These are phyloP conservation scores for Ceratocystis huliohia DNA, from an alignment of 2,329 filamentous ascomycete genomes.

Conservation along the genomic window DNA sequence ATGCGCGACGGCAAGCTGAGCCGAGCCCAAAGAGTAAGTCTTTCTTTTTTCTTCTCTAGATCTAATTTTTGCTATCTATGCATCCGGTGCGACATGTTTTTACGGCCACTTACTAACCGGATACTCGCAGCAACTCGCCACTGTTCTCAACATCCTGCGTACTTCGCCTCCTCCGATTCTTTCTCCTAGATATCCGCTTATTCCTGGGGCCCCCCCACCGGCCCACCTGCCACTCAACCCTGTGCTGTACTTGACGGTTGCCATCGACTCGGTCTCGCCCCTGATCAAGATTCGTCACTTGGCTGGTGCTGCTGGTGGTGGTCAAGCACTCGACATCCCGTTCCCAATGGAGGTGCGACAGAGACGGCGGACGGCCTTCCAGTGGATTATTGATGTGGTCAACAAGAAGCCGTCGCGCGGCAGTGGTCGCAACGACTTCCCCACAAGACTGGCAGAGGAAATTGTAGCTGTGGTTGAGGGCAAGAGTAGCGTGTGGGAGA, in stretches of 20 bases:
- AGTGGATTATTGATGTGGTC: constrained; percentile 81
- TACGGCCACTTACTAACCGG: neutral
- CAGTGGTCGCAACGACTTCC: constrained; percentile 59
- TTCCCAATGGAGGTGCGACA: constrained; percentile 62
- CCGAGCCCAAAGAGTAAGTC: constrained; percentile 69
- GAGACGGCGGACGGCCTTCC: constrained; percentile 63
- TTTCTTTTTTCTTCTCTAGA: neutral
- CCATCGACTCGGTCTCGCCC: constrained; percentile 85
- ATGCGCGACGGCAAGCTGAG: constrained; percentile 89
- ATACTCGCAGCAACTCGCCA: constrained; percentile 60
- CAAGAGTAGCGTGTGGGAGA: constrained; percentile 71
- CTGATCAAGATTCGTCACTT: constrained; percentile 67
- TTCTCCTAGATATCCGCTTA: constrained; percentile 56
- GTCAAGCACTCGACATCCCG: constrained; percentile 69
- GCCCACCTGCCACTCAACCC: constrained; percentile 78
- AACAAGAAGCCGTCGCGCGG: constrained; percentile 62
- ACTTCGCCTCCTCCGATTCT: constrained; percentile 68
- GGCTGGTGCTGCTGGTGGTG: constrained; percentile 73
- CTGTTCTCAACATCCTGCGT: constrained; percentile 72
- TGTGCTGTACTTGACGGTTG: constrained; percentile 74
- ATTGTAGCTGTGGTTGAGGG: constrained; percentile 81
- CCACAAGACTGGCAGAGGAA: constrained; percentile 71
- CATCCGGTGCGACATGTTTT: neutral
- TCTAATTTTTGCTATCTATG: constrained; percentile 1
- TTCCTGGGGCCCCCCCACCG: constrained; percentile 65